Conservation (phyloP, 2,329 filamentous ascomycete genomes). For the Biscogniauxia marginata region DNA sequence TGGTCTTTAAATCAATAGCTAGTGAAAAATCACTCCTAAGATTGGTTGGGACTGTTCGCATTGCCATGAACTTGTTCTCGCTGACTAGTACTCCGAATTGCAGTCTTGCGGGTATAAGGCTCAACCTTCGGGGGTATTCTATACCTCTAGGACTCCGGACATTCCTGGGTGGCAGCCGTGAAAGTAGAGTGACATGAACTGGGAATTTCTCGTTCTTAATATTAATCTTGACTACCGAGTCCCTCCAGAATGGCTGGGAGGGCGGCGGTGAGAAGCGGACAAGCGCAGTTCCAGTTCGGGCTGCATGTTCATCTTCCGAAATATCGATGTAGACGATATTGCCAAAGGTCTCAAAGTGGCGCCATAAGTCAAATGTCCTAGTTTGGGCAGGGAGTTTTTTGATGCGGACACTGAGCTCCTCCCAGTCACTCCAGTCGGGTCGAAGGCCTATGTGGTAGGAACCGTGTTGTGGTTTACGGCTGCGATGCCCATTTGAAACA, state of each 20-base stretch:
- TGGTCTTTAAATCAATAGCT: slow-evolving; percentile 38
- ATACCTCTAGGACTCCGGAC: slow-evolving; percentile 12
- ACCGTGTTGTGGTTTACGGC: background rate
- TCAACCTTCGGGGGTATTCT: slow-evolving; percentile 12
- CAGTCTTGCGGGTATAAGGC: slow-evolving; percentile 13
- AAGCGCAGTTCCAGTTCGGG: background rate
- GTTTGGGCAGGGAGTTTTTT: background rate
- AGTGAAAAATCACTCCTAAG: slow-evolving; percentile 31
- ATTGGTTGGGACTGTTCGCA: slow-evolving; percentile 44
- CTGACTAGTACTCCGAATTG: slow-evolving; percentile 26
- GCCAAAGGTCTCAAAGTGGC: background rate
- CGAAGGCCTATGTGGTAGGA: background rate
- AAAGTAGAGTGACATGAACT: slow-evolving; percentile 10
- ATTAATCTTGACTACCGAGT: slow-evolving; percentile 7
- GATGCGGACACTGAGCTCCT: background rate
- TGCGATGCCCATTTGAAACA: background rate
- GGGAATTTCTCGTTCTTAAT: slow-evolving; percentile 9
- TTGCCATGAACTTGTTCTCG: slow-evolving; percentile 56
- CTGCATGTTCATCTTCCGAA: background rate
- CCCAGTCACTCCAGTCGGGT: background rate
- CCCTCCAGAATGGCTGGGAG: background rate
- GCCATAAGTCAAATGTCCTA: background rate
- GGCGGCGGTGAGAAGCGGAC: background rate
- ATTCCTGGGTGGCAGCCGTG: background rate
- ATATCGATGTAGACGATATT: background rate